These are phyloP conservation scores for Ceratobasidium sp. DNA, from an alignment of 1,284 basidiomycete species.

Conservation along the genomic window DNA sequence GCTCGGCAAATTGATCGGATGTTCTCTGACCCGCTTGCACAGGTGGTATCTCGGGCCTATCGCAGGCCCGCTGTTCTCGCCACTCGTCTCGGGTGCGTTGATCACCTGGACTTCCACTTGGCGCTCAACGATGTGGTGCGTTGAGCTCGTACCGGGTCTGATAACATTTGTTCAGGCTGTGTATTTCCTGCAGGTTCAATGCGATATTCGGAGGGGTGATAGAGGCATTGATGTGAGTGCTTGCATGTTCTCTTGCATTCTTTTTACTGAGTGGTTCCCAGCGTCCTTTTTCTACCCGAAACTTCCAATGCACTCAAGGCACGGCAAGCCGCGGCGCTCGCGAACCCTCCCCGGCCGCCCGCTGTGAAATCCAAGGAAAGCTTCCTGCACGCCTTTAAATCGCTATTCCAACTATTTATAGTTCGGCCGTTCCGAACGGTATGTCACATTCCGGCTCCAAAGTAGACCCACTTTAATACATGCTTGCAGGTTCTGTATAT, in stretches of 20 bases:
- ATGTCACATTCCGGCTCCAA: background rate
- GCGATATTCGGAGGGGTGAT: conserved; percentile 42
- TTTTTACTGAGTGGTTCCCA: conserved; percentile 2
- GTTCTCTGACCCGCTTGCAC: background rate
- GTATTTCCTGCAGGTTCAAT: conserved; percentile 9
- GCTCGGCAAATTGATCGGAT: background rate
- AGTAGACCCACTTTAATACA: background rate
- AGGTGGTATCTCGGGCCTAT: conserved; percentile 43
- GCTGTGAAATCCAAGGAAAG: background rate
- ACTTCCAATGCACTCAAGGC: conserved; percentile 41
- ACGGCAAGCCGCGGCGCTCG: conserved; percentile 34
- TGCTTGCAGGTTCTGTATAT: conserved; percentile 34
- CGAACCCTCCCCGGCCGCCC: background rate
- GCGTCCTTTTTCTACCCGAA: conserved; percentile 42
- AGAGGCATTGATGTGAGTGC: conserved; percentile 37
- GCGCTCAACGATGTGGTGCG: conserved; percentile 31
- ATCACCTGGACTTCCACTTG: conserved; percentile 28
- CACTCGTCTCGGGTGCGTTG: conserved; percentile 21
- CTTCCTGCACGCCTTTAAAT: background rate
- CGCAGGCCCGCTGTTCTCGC: conserved; percentile 40
- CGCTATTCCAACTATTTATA: conserved; percentile 22
- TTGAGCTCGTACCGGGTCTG: background rate
- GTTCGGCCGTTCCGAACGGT: conserved; percentile 14
- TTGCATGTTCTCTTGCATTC: conserved; percentile 23
- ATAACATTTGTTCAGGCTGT: background rate